These are phyloP conservation scores for Cucurbitaria berberidis DNA, from an alignment of 2,329 filamentous ascomycete genomes.

Conservation along the genomic window DNA sequence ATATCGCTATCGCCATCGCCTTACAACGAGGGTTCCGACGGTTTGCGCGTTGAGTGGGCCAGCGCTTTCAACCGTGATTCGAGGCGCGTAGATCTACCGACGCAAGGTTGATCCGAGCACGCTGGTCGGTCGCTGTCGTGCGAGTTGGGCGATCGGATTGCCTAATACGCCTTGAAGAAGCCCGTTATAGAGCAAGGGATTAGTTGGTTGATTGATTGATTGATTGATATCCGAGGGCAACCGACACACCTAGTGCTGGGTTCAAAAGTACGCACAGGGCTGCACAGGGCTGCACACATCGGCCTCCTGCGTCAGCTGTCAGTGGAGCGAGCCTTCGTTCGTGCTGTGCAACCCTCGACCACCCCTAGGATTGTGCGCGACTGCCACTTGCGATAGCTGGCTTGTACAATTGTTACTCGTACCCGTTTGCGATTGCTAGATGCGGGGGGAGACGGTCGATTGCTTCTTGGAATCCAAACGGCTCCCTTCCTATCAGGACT, in stretches of 20 bases:
- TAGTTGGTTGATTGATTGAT: not conserved
- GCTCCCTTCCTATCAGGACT: not conserved
- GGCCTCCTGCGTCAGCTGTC: slow-evolving; percentile 8
- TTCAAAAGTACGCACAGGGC: not conserved
- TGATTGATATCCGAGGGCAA: not conserved
- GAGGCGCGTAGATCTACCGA: not conserved
- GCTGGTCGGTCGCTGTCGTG: not conserved
- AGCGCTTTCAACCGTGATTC: not conserved
- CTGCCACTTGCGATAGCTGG: not conserved
- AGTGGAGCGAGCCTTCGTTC: slow-evolving; percentile 4
- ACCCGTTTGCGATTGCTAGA: not conserved
- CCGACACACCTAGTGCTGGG: not conserved
- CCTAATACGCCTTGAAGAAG: not conserved
- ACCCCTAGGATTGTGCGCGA: not conserved
- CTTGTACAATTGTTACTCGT: not conserved
- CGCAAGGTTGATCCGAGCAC: not conserved
- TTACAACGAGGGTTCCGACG: not conserved
- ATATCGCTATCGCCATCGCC: not conserved
- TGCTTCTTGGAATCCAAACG: not conserved
- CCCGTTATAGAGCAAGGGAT: not conserved
- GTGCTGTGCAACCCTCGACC: slow-evolving; percentile 8
- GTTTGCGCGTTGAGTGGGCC: not conserved
- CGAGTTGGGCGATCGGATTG: not conserved
- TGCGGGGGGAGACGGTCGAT: not conserved
- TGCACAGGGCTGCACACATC: slow-evolving; percentile 1